Conservation (phyloP, 768 basidiomycete species). For the Vishniacozyma victoriae region DNA sequence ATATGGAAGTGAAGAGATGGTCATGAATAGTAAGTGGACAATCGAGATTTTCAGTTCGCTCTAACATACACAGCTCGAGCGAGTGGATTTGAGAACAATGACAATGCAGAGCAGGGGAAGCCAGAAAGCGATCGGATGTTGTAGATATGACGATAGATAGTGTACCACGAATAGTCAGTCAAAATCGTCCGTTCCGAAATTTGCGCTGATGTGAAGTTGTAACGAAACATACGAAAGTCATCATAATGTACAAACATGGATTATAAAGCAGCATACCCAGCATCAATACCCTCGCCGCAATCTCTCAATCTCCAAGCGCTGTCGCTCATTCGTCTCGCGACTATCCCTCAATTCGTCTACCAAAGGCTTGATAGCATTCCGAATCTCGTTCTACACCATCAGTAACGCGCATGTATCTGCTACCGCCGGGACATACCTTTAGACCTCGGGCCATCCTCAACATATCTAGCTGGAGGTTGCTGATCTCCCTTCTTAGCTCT, state of each 20-base stretch:
- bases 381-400: slow-evolving; percentile 16
- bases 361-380: slow-evolving; percentile 8
- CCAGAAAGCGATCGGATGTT: too few relatives aligned
- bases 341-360: slow-evolving; percentile 9
- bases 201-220: background rate
- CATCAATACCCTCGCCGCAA: slow-evolving; percentile 15
- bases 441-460: slow-evolving; percentile 18
- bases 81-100: too few relatives aligned
- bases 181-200: too few relatives aligned
- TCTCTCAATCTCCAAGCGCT: slow-evolving; percentile 24
- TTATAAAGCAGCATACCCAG: too few relatives aligned
- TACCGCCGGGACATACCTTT: slow-evolving; percentile 12
- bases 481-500: slow-evolving; percentile 12
- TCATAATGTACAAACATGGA: background rate
- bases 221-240: background rate
- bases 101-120: too few relatives aligned
- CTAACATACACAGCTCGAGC: too few relatives aligned
- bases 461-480: slow-evolving; percentile 24
- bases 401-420: background rate
- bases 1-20: background rate
- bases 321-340: slow-evolving; percentile 13
- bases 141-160: too few relatives aligned
- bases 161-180: background rate
- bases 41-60: too few relatives aligned
- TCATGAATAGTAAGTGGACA: background rate